A percentile compares a stretch with the other conserved stretches of the same genome.
phyloP scores from a whole-genome alignment of 805 yeast species.

The Nakazawaea sp. region DNA sequence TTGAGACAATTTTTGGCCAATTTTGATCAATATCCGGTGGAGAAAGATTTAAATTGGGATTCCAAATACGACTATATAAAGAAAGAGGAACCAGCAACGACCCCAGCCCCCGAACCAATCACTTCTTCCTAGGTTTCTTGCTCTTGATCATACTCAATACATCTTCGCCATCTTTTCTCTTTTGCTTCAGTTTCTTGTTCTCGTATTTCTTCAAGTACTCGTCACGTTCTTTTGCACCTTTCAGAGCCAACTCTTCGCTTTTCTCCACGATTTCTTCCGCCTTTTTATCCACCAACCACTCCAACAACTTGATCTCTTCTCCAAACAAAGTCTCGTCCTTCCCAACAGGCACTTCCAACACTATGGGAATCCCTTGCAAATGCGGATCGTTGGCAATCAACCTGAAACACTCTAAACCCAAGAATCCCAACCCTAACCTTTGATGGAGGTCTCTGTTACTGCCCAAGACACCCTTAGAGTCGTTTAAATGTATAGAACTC shows the following conservation, averaged over 20 bases:
- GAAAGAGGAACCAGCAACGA: not conserved
- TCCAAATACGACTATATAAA: not conserved
- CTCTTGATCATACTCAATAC: not conserved
- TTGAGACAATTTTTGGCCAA: not conserved
- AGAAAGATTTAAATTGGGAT: not conserved
- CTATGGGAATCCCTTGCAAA: constrained; percentile 63
- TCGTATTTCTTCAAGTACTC: constrained; percentile 64
- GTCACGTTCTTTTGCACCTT: constrained; percentile 65
- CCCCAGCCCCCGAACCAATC: too few relatives aligned
- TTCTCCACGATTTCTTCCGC: constrained; percentile 52
- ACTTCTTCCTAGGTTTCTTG: constrained; percentile 5
- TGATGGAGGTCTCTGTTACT: constrained; percentile 92
- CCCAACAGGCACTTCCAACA: constrained; percentile 81
- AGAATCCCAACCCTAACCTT: constrained; percentile 78
- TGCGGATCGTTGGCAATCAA: constrained; percentile 62
- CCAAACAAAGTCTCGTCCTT: constrained; percentile 64
- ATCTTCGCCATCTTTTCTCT: constrained; percentile 14
- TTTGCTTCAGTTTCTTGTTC: constrained; percentile 34
- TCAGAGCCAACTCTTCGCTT: constrained; percentile 37
- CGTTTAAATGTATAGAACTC: constrained; percentile 82
- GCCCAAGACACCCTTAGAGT: constrained; percentile 88
- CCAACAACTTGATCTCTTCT: constrained; percentile 74
- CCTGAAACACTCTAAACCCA: constrained; percentile 83
- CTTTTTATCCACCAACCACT: constrained; percentile 64
- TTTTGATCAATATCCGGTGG: not conserved